Base-by-base conservation (phyloP, 2,329 filamentous ascomycete species). In the Trichophyton equinum region DNA sequence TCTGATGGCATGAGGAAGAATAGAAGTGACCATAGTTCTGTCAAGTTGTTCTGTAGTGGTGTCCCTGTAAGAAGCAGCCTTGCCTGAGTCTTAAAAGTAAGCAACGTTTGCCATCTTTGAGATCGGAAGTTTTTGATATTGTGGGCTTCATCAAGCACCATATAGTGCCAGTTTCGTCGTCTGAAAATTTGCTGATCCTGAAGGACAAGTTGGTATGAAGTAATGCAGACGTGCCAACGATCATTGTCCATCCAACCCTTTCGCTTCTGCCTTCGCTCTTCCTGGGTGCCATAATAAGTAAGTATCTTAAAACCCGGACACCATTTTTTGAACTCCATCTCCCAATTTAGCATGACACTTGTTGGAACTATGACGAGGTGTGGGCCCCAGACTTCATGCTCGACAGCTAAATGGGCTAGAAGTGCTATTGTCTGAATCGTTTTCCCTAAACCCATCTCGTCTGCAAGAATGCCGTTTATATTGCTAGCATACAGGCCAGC, bases 51-150 rank as follows among this genome's bases (percentile, higher is more conserved):
- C 72, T 99, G 94, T 25, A 99, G 79, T 1, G 95, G 94, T 0
- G 94, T 99, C 61, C 94, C 94, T 0, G 94, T 99, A 9, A 99
- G 80, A 0, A 99, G 77, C 9, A 99, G 82, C 38, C 94, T 84
- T 30, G 91, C 86, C 64, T 87, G 85, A 0, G 94, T 97, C 68
- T 95, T 92, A 76, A 99, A 95, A 0, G 88, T 94, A 22, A 99
- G 83, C 65, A 99, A 82, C 0, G 91, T 92, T 72, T 97, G 94
- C 91, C 94, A 99, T 65, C 92, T 82, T 72, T 96, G 91, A 1
- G 92, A 96, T 69, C 95, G 91, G 79, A 97, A 99, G 74, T 99
- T 99, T 71, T 99, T 97, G 80, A 99, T 99, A 75, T 99, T 97
- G 77, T 99, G 94, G 0, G 95, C 94, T 76, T 99, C 94, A 67